Conservation (phyloP, 2,329 filamentous ascomycete genomes). For the Thielaviopsis ethacetica region DNA sequence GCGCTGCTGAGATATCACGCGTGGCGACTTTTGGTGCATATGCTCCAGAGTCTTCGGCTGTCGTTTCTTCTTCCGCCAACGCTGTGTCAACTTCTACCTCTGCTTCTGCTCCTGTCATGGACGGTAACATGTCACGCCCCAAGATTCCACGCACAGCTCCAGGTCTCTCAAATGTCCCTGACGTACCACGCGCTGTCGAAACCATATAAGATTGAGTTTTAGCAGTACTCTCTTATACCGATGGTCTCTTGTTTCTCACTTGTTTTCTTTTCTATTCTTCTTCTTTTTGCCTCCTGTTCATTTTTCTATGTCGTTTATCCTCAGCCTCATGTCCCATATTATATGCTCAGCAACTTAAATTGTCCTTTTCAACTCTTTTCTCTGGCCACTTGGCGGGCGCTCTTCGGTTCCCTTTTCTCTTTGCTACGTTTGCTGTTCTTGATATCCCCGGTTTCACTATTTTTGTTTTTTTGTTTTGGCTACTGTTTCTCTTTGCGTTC, state of each 20-base stretch:
- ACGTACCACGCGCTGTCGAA: constrained; percentile 22
- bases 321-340: no score
- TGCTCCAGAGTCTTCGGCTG: background rate
- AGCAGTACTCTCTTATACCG: no score
- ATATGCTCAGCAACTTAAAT: no score
- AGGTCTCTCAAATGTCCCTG: constrained; percentile 1
- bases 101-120: background rate
- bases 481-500: no score
- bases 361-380: no score
- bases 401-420: no score
- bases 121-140: constrained; percentile 2
- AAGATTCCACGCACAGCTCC: constrained; percentile 4
- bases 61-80: background rate
- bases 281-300: background rate
- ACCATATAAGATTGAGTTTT: constrained; percentile 20
- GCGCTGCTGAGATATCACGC: constrained; percentile 35
- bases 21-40: constrained; percentile 15
- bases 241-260: constrained; percentile 8
- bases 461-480: no score
- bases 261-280: constrained; percentile 9
- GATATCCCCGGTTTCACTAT: no score
- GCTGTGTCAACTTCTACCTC: background rate
- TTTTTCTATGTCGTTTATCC: no score
- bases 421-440: no score
- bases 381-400: no score